Evolutionary conservation across 805 yeast species (phyloP), one percentile per base, ranked within the genome.

Genomic region (Lachancea nothofagi): DNA sequence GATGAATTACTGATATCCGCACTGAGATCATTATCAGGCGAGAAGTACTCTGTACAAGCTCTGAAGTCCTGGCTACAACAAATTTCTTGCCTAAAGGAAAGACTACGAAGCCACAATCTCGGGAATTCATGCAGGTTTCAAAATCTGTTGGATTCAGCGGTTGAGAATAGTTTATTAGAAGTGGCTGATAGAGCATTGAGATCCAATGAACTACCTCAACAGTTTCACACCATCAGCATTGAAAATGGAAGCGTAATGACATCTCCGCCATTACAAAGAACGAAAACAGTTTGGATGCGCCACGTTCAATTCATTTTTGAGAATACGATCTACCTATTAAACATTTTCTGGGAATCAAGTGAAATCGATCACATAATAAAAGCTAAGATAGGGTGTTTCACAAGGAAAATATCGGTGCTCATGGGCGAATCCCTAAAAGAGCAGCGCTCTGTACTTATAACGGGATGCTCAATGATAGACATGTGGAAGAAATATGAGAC

Each of bases 401-500:
- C 6, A 7, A 13, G 27, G 10, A 20, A 17, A 22, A 18, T 21
- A 4, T 22, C 25, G 6, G 8, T n/a, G 7, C 10, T 32, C 15
- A 20, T 21, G 7, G 8, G 5, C 5, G 15, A 20, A 32, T n/a
- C 23, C 8, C 12, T 24, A 6, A 18, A 25, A 15, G 17, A 33
- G 6, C 24, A 23, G 15, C 10, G 17, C 15, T 12, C 22, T 3
- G 4, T 18, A 10, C 13, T 33, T 4, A 10, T 6, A n/a, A 13
- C 23, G 17, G 37, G 24, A 10, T 25, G 14, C 13, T n/a, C 2
- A 6, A 12, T 12, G 15, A 5, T 36, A 3, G n/a, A 21, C 10
- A 24, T 26, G 18, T 42, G 43, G 45, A 38, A 29, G 9, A 28
- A 15, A 18, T 19, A 27, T 14, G 33, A 25, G 14, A 23, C 23